These are phyloP conservation scores for Fragilariopsis cylindrus DNA, from an alignment of 108 stramenopile genomes.

Conservation along the genomic window DNA sequence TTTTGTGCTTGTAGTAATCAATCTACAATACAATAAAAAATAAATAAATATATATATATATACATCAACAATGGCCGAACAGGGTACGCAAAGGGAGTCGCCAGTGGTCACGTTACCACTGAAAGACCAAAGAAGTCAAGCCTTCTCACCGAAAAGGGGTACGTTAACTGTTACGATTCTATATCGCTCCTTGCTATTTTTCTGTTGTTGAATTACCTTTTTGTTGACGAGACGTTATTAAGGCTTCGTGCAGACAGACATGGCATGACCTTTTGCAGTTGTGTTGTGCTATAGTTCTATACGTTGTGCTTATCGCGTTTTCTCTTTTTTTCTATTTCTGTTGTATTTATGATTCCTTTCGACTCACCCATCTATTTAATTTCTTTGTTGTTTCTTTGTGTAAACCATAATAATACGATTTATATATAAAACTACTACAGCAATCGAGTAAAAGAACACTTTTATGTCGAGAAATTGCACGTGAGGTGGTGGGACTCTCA, in stretches of 20 bases:
- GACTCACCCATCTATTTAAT: background rate
- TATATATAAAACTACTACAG: constrained; percentile 28
- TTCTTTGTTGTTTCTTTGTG: constrained; percentile 3
- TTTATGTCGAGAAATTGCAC: constrained; percentile 89
- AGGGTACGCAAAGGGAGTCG: constrained; percentile 85
- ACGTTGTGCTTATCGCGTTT: background rate
- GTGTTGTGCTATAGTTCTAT: background rate
- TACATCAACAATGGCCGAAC: constrained; percentile 68
- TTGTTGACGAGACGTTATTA: background rate
- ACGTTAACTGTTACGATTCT: constrained; percentile 40
- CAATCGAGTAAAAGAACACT: constrained; percentile 72
- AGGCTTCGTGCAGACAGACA: background rate
- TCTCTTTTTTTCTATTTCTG: background rate
- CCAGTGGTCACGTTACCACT: constrained; percentile 75
- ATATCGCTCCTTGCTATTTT: constrained; percentile 13
- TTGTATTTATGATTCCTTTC: background rate
- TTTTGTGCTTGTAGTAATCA: background rate
- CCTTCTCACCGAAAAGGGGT: constrained; percentile 76
- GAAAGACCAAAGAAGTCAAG: constrained; percentile 61
- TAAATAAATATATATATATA: background rate
- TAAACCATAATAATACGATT: background rate
- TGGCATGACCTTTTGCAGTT: background rate
- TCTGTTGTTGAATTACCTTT: background rate
- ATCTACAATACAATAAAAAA: background rate
- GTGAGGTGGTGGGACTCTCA: constrained; percentile 96